Percentiles rank a stretch among this genome's conserved stretches.
These are phyloP conservation scores for Candida sithepensis DNA, from an alignment of 805 yeast genomes.

Conservation along the genomic window DNA sequence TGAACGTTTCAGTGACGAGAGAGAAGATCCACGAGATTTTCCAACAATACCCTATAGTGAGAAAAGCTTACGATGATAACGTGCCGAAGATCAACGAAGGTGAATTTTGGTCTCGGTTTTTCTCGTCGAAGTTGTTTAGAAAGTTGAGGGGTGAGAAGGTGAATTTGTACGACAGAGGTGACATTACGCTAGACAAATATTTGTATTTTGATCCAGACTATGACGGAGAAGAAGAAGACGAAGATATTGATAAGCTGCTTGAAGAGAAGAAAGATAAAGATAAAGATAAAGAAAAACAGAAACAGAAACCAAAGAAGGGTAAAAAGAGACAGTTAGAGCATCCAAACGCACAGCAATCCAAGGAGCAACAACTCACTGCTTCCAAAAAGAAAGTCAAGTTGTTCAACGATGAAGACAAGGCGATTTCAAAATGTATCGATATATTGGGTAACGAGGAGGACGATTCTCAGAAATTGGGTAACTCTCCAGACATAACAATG, in stretches of 20 bases:
- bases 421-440: slow-evolving; percentile 71
- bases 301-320: slow-evolving; percentile 30
- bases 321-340: slow-evolving; percentile 26
- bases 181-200: slow-evolving; percentile 80
- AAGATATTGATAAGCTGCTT: slow-evolving; percentile 26
- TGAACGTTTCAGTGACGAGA: slow-evolving; percentile 86
- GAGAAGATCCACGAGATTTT: slow-evolving; percentile 88
- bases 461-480: slow-evolving; percentile 71
- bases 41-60: slow-evolving; percentile 88
- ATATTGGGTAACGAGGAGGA: slow-evolving; percentile 78
- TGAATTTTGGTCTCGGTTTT: slow-evolving; percentile 95
- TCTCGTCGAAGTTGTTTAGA: slow-evolving; percentile 83
- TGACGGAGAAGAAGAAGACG: slow-evolving; percentile 38
- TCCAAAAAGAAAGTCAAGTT: slow-evolving; percentile 27
- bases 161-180: slow-evolving; percentile 73
- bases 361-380: slow-evolving; percentile 22
- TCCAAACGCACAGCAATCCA: slow-evolving; percentile 10
- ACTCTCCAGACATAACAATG: slow-evolving; percentile 89
- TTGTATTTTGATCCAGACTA: slow-evolving; percentile 63
- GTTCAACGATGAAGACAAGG: slow-evolving; percentile 38
- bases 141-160: slow-evolving; percentile 86
- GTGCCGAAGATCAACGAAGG: slow-evolving; percentile 89
- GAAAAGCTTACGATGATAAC: slow-evolving; percentile 81
- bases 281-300: no score
- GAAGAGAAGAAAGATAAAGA: slow-evolving; percentile 33